A percentile compares a stretch with the other conserved stretches of the same genome.
Conservation (phyloP, 2,329 filamentous ascomycete genomes). For the Cadophora luteo-olivacea region DNA sequence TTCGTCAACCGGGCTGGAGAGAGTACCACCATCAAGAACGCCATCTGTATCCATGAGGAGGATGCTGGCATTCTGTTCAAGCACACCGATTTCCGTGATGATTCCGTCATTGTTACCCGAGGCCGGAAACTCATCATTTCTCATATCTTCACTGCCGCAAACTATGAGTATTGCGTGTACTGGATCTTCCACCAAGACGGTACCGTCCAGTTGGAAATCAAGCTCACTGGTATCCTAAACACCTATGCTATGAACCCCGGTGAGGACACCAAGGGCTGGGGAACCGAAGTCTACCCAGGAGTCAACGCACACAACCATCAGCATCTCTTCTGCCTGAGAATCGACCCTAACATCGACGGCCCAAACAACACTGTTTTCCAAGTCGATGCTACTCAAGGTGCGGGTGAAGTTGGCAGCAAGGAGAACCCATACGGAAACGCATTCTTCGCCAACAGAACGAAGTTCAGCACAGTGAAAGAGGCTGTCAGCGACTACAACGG, state of each 20-base stretch:
- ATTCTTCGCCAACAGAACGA: slow-evolving; percentile 85
- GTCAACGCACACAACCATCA: slow-evolving; percentile 97
- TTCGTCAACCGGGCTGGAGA: slow-evolving; percentile 81
- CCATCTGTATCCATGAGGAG: slow-evolving; percentile 94
- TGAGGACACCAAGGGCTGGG: slow-evolving; percentile 86
- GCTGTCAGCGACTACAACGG: slow-evolving; percentile 83
- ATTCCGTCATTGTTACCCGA: slow-evolving; percentile 84
- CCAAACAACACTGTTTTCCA: slow-evolving; percentile 85
- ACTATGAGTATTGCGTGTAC: slow-evolving; percentile 90
- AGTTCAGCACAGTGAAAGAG: slow-evolving; percentile 72
- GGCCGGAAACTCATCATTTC: slow-evolving; percentile 86
- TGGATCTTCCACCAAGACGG: slow-evolving; percentile 95
- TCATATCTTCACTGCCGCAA: slow-evolving; percentile 93
- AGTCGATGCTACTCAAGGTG: slow-evolving; percentile 74
- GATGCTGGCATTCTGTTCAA: slow-evolving; percentile 93
- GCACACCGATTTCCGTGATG: slow-evolving; percentile 91
- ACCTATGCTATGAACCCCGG: slow-evolving; percentile 83
- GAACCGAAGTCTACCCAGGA: slow-evolving; percentile 86
- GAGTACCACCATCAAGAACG: slow-evolving; percentile 87
- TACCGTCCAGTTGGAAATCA: slow-evolving; percentile 89
- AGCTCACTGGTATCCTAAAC: slow-evolving; percentile 91
- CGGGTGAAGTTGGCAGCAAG: slow-evolving; percentile 76
- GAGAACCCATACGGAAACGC: slow-evolving; percentile 92
- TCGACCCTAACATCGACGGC: slow-evolving; percentile 88
- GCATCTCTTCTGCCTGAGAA: slow-evolving; percentile 88